Conservation (phyloP, 2,329 filamentous ascomycete species). For the Massarina eburnea region DNA sequence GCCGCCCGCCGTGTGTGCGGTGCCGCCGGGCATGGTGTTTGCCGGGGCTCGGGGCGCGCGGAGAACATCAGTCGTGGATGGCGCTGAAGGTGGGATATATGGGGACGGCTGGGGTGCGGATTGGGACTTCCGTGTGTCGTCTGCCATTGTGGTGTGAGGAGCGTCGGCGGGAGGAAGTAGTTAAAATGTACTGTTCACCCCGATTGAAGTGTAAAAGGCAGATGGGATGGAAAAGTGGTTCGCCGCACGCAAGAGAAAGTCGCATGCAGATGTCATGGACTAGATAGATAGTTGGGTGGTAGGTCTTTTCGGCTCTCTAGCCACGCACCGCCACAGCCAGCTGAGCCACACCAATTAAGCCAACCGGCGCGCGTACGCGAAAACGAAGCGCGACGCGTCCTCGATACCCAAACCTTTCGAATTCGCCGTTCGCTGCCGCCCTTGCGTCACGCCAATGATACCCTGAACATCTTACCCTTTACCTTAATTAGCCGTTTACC, state of each 20-base stretch:
- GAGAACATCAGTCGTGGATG: conserved; percentile 6
- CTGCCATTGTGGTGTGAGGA: conserved; percentile 45
- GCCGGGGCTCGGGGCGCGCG: conserved; percentile 26
- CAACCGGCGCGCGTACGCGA: background rate
- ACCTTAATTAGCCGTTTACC: conserved; percentile 3
- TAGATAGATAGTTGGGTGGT: no score
- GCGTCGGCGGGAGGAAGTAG: conserved; percentile 2
- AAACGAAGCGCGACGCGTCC: conserved; percentile 1
- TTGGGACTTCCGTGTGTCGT: conserved; percentile 46
- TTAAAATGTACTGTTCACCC: background rate
- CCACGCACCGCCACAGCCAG: background rate
- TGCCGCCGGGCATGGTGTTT: conserved; percentile 55
- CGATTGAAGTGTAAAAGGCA: conserved; percentile 1
- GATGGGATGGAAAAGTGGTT: conserved; percentile 1
- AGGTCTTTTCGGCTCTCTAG: conserved; percentile 15
- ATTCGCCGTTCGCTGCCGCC: background rate
- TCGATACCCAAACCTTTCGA: conserved; percentile 1
- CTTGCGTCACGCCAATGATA: conserved; percentile 28
- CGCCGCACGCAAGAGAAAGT: background rate
- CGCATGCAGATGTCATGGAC: conserved; percentile 17
- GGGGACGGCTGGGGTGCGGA: conserved; percentile 11
- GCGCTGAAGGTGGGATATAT: conserved; percentile 1
- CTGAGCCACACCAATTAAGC: conserved; percentile 23
- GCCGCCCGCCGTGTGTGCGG: conserved; percentile 63
- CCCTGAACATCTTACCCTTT: conserved; percentile 24